Evolutionary conservation across 164 flowering plant species (phyloP).

Genomic region (Saururus chinensis): DNA sequence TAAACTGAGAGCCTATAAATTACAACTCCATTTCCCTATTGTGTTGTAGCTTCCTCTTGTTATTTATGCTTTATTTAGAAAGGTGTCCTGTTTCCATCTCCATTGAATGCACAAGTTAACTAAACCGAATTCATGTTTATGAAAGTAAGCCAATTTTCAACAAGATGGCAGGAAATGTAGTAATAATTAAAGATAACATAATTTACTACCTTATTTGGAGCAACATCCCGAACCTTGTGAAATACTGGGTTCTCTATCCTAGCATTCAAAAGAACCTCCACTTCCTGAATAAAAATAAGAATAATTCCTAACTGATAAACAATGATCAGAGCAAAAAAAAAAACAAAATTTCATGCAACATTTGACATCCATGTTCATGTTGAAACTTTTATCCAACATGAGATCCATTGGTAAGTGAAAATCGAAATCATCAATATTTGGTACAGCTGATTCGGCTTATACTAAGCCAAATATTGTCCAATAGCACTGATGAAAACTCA

Average conservation of each 20-base stretch:
- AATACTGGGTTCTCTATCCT: constrained; percentile 46
- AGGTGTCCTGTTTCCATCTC: too few relatives aligned
- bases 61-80: too few relatives aligned
- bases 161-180: neutral
- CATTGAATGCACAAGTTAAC: too few relatives aligned
- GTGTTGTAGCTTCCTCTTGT: too few relatives aligned
- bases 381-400: too few relatives aligned
- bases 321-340: neutral
- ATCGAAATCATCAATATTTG: too few relatives aligned
- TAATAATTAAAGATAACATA: neutral
- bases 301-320: neutral
- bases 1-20: too few relatives aligned
- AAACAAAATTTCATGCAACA: neutral
- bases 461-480: too few relatives aligned
- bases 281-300: constrained; percentile 37
- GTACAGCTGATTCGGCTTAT: too few relatives aligned
- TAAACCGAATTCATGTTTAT: neutral
- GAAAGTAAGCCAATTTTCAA: neutral
- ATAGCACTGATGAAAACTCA: too few relatives aligned
- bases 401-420: too few relatives aligned
- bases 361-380: neutral
- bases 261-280: constrained; percentile 58
- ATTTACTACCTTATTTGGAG: constrained; percentile 80
- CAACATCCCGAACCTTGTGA: constrained; percentile 88
- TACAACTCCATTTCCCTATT: too few relatives aligned